A percentile compares a stretch with the other conserved stretches of the same genome.
Conservation (phyloP, 2,329 filamentous ascomycete genomes). For the Alternaria rosae region DNA sequence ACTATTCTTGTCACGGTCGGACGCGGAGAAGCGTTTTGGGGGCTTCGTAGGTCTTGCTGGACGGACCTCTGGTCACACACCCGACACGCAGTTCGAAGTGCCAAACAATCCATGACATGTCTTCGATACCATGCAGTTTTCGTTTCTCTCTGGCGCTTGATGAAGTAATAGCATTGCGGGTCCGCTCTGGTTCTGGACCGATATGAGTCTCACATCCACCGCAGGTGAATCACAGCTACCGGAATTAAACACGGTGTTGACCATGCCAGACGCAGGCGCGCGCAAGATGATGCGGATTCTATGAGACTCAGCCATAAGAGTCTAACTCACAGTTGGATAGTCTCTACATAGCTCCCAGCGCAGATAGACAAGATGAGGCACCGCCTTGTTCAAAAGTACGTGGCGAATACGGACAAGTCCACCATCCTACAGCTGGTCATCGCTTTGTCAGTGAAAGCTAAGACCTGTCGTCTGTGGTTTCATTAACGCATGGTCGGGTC, state of each 20-base stretch:
- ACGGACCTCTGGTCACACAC: not conserved
- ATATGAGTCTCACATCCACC: not conserved
- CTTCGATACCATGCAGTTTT: not conserved
- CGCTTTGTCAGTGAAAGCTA: not conserved
- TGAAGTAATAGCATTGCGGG: rapidly evolving
- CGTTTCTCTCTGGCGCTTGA: not conserved
- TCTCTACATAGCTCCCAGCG: not conserved
- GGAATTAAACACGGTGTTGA: not conserved
- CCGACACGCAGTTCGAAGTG: not conserved
- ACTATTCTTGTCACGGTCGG: not conserved
- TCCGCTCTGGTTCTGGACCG: not conserved
- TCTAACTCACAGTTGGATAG: not conserved
- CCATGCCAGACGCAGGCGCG: not conserved
- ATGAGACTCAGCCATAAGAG: not conserved
- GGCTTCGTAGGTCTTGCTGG: too few species aligned
- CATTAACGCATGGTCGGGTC: not conserved
- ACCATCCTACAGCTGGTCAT: not conserved
- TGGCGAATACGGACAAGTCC: not conserved
- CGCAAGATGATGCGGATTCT: not conserved
- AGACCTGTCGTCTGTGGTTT: not conserved
- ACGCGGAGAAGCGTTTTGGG: not conserved
- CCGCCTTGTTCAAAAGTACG: not conserved
- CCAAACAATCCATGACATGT: not conserved
- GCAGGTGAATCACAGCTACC: not conserved
- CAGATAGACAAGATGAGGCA: not conserved